Percentiles rank a stretch among this genome's conserved stretches.
These are phyloP conservation scores for Scedosporium dehoogii DNA, from an alignment of 2,329 filamentous ascomycete species.

Conservation along the genomic window DNA sequence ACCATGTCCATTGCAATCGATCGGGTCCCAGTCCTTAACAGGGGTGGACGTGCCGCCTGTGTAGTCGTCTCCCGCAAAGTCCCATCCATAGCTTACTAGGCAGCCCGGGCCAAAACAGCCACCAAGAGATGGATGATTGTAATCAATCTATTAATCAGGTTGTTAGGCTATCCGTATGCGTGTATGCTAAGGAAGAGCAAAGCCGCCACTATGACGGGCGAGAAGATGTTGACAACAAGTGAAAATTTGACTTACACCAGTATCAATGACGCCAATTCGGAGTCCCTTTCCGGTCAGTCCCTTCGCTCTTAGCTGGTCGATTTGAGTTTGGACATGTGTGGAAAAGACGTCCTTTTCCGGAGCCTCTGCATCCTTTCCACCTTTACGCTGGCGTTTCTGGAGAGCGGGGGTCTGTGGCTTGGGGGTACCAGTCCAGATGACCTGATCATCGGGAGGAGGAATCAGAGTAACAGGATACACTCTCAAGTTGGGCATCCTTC, in stretches of 20 bases:
- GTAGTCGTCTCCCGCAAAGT: slow-evolving; percentile 48
- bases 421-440: slow-evolving; percentile 31
- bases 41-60: slow-evolving; percentile 26
- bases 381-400: not conserved
- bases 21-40: slow-evolving; percentile 39
- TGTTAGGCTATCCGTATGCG: not conserved
- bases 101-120: slow-evolving; percentile 52
- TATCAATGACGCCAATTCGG: slow-evolving; percentile 44
- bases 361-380: slow-evolving; percentile 8
- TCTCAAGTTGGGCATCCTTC: slow-evolving; percentile 33
- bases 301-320: slow-evolving; percentile 39
- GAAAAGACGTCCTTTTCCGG: slow-evolving; percentile 28
- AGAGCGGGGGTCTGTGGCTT: slow-evolving; percentile 6
- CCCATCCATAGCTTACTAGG: slow-evolving; percentile 46
- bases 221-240: not conserved
- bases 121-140: slow-evolving; percentile 52
- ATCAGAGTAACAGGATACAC: slow-evolving; percentile 37
- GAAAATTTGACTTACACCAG: slow-evolving; percentile 32
- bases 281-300: slow-evolving; percentile 40
- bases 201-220: not conserved
- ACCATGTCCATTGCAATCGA: slow-evolving; percentile 49
- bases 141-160: slow-evolving; percentile 37
- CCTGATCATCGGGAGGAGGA: slow-evolving; percentile 30
- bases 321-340: slow-evolving; percentile 47
- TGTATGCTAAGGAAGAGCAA: not conserved